Percentiles rank a stretch among this genome's conserved stretches.
Conservation (phyloP, 768 basidiomycete species). For the Serendipita indica region DNA sequence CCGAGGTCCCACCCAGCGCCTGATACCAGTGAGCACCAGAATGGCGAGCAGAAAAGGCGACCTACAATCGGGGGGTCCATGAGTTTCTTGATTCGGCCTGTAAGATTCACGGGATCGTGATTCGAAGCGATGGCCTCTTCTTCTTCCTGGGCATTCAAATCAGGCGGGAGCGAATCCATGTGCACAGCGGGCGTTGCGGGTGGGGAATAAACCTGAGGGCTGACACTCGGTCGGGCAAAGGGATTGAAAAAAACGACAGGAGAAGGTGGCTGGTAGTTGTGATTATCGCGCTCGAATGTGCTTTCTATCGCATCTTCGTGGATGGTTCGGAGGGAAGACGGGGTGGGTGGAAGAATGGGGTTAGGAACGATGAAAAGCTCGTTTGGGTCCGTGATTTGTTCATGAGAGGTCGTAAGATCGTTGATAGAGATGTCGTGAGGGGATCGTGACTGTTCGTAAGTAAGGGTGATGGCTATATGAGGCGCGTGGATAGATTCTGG, state of each 20-base stretch:
- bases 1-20: conserved; percentile 5
- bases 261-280: not conserved
- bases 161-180: not conserved
- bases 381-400: not conserved
- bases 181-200: not conserved
- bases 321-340: not conserved
- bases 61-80: conserved; percentile 7
- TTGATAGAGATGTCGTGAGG: not conserved
- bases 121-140: not conserved
- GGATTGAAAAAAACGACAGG: not conserved
- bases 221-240: not conserved
- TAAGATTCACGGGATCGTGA: not conserved
- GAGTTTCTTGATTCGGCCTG: conserved; percentile 3
- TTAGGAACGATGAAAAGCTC: not conserved
- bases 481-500: no score
- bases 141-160: conserved; percentile 2
- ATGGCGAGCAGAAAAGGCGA: not conserved
- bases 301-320: not conserved
- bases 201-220: not conserved
- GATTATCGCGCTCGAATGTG: not conserved
- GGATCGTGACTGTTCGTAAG: not conserved
- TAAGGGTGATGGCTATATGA: not conserved
- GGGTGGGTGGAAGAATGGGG: not conserved
- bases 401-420: not conserved
- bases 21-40: not conserved